These are phyloP conservation scores for Rachicladosporium sp. DNA, from an alignment of 2,329 filamentous ascomycete genomes.

Conservation along the genomic window DNA sequence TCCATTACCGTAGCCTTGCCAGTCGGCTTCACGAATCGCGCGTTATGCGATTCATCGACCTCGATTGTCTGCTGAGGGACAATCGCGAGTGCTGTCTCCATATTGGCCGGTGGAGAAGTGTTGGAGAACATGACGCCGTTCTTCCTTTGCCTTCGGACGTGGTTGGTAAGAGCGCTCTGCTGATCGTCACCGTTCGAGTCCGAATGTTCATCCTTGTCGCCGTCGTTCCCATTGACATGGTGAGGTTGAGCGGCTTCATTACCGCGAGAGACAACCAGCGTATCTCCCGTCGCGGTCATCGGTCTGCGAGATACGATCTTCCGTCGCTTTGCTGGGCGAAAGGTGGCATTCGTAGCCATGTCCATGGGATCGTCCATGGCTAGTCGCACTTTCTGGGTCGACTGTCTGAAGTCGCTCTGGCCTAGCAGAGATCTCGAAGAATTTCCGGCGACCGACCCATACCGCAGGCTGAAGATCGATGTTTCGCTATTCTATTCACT, in stretches of 20 bases:
- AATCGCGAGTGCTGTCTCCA: slow-evolving; percentile 23
- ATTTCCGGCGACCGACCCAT: background rate
- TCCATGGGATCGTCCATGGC: background rate
- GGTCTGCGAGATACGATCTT: background rate
- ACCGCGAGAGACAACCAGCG: background rate
- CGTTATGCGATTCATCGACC: slow-evolving; percentile 29
- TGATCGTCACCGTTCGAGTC: too few relatives aligned
- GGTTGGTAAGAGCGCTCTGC: background rate
- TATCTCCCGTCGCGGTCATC: background rate
- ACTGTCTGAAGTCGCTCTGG: background rate
- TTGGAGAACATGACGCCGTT: slow-evolving; percentile 19
- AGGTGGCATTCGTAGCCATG: background rate
- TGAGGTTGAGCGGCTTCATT: background rate
- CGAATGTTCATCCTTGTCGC: too few relatives aligned
- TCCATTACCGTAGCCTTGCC: slow-evolving; percentile 50
- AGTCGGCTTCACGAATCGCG: slow-evolving; percentile 60
- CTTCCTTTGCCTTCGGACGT: slow-evolving; percentile 13
- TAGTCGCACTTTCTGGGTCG: background rate
- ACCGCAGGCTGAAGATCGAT: background rate
- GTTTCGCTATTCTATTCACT: background rate
- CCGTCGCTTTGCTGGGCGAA: background rate
- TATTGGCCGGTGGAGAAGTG: slow-evolving; percentile 23
- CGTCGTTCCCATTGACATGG: too few relatives aligned
- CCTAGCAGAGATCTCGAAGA: background rate
- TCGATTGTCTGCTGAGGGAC: slow-evolving; percentile 22